Evolutionary conservation across 148 eudicot genomes (phyloP).

Genomic region (Camellia lanceoleosa): DNA sequence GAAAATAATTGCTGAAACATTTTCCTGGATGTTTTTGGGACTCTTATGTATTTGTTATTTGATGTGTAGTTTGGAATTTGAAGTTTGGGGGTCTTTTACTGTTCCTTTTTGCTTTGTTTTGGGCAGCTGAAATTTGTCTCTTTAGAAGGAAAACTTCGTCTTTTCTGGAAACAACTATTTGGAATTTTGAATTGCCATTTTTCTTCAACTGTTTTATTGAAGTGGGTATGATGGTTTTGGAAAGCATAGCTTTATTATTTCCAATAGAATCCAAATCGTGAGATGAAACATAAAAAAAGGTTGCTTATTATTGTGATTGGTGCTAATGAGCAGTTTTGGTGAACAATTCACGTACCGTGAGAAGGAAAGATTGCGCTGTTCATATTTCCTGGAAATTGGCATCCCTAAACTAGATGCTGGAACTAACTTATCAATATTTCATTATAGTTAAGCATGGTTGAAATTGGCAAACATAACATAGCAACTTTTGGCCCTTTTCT

Average conservation of each 20-base stretch:
- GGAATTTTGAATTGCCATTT: neutral
- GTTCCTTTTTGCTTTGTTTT: neutral
- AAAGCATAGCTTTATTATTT: neutral
- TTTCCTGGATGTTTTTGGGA: neutral
- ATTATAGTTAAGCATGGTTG: neutral
- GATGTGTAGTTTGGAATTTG: neutral
- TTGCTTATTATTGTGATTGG: neutral
- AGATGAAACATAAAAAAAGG: neutral
- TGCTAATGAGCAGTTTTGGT: neutral
- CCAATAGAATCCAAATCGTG: neutral
- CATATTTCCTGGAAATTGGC: neutral
- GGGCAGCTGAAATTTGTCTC: neutral
- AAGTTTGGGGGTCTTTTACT: neutral
- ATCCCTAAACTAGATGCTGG: neutral
- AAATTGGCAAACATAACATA: neutral
- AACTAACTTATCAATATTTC: too few species aligned
- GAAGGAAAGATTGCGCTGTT: neutral
- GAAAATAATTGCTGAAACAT: neutral
- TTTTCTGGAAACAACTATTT: too few species aligned
- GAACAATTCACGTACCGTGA: neutral
- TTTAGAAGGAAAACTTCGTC: neutral
- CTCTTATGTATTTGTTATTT: neutral
- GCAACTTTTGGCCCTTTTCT: neutral
- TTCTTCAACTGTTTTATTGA: neutral
- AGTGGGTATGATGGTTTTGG: constrained; percentile 4